Base-by-base conservation (phyloP, 1,284 basidiomycete species). In the Puccinia polysora region DNA sequence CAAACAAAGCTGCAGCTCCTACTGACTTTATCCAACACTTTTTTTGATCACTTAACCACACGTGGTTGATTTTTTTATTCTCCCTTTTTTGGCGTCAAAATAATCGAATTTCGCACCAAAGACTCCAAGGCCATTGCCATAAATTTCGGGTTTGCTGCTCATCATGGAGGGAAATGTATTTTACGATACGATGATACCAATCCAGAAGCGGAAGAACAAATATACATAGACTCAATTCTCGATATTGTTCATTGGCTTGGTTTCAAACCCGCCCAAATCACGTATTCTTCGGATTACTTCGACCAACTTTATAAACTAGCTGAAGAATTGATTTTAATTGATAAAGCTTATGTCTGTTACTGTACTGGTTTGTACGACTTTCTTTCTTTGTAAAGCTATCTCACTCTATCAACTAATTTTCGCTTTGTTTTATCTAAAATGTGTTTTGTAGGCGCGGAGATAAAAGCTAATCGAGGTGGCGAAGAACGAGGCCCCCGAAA, bases 241-340 rank as follows among this genome's bases (percentile, higher is more conserved):
- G 94, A 97, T 81, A 91, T 89, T 75, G 85, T 98, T 58, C 85
- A 94, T 75, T 99, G 96, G 96, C 85, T 99, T 32, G 96, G 96
- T 1, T 99, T 88, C 78, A 94, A 98, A 80, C 96, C 96, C 4
- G 97, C 90, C 90, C 92, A 92, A 81, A 93, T 99, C 82, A 98
- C 96, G 14, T 98, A 98, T 81, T 97, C 95, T 63, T 95, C 91
- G 78, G 96, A 98, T 82, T 92, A 98, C 82, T 98, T 99, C 81
- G 86, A 90, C 75, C 82, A 87, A 78, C 83, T 99, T 23, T 90
- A 95, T 79, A 88, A 89, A 25, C 84, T 97, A 32, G 95, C 95
- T 1, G 85, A 92, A n/a, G 88, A 95, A 79, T 83, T 98, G 65
- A 95, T 94, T 76, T 87, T 87, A 80, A 84, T 90, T 43, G 93